phyloP scores from a whole-genome alignment of 148 eudicot genomes.

The Rhododendron vialii region DNA sequence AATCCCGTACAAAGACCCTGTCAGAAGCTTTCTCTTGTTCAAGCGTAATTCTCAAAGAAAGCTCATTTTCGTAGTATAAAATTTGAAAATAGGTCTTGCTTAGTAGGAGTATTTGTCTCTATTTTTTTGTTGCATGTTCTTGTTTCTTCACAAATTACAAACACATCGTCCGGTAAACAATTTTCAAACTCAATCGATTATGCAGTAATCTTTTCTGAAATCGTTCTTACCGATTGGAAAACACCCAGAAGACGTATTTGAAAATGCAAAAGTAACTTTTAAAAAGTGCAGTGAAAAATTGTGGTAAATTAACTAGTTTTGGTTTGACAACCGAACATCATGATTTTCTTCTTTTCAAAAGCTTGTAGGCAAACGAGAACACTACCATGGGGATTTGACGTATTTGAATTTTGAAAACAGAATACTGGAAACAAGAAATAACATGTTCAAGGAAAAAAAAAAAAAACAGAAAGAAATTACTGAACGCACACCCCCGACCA shows the following conservation, averaged over 20 bases:
- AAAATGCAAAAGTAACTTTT: background rate
- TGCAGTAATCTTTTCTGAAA: background rate
- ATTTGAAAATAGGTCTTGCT: too few relatives aligned
- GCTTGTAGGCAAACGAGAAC: background rate
- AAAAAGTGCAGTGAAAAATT: background rate
- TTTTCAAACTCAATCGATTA: too few relatives aligned
- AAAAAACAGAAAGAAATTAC: background rate
- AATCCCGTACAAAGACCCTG: too few relatives aligned
- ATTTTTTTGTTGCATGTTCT: too few relatives aligned
- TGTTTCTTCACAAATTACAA: too few relatives aligned
- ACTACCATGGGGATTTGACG: background rate
- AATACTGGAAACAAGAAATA: background rate
- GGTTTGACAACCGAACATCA: background rate
- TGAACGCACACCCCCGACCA: too few relatives aligned
- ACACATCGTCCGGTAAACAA: too few relatives aligned
- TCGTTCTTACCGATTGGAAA: background rate
- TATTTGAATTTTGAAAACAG: background rate
- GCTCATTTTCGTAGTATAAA: too few relatives aligned
- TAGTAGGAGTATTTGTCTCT: too few relatives aligned
- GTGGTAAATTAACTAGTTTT: background rate
- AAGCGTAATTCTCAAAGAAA: too few relatives aligned
- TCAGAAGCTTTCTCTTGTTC: too few relatives aligned
- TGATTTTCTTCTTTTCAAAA: background rate
- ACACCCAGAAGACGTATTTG: background rate
- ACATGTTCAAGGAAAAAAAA: background rate